Base-by-base conservation (phyloP, 805 yeast genomes). In the Zygotorulaspora chibaensis region DNA sequence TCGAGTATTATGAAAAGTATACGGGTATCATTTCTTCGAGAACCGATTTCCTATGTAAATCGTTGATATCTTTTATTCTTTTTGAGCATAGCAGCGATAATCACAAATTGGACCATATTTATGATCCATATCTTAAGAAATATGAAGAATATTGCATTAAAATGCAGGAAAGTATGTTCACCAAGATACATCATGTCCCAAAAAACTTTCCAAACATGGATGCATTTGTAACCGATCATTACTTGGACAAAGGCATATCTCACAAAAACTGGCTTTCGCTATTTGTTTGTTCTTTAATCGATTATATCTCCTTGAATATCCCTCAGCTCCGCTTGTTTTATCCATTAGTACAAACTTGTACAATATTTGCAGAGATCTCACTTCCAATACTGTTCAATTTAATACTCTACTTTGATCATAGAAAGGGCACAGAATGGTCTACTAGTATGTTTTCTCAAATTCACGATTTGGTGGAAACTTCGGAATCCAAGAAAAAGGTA, bases 381-480 rank as follows among this genome's bases (percentile, higher is more conserved):
- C 25, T 57, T 8, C 48, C 54, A 2, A 35, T 41, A 3, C 40
- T 57, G 10, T 46, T 57, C 29, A 38, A 37, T 20, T 27, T 54
- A 11, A 13, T 42, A 1, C 25, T 57, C n/a, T 46, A 46, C 29
- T 38, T 45, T 30, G 54, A 54, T 37, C 47, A 50, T 3, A 55
- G 38, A 17, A 42, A 28, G 6, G 46, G 43, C 3, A 16, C 38
- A 12, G 45, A 40, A 23, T 57, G 59, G 59, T 46, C 48, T 2
- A 26, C 27, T 13, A 20, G 13, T 3, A 26, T 40, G 35, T 34
- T 42, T 17, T 36, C 43, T 16, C 8, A 35, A 9, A 42, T 43
- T 13, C 16, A 29, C 26, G 33, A n/a, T 7, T 35, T 58, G n/a
- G 8, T 28, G 3, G 16, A 33, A 2, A 35, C 50, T 4, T 27